phyloP scores from a whole-genome alignment of 2,329 filamentous ascomycete species.

The Boeremia exigua region DNA sequence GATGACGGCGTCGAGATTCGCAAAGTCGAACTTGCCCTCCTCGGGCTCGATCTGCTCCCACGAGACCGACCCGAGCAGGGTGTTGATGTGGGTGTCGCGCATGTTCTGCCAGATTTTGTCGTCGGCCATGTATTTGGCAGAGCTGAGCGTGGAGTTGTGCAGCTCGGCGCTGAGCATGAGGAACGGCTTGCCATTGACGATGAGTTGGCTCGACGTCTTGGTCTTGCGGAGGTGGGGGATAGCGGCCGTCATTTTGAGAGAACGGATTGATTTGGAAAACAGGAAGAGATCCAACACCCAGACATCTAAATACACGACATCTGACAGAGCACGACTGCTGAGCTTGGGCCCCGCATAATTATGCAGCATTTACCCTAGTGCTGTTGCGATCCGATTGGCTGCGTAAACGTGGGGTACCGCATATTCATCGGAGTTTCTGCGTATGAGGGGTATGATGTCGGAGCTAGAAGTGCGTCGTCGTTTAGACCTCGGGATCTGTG shows the following conservation, averaged over 20 bases:
- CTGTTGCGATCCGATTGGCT: background rate
- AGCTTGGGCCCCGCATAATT: conserved; percentile 5
- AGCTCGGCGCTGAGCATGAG: conserved; percentile 55
- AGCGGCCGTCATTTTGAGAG: conserved; percentile 10
- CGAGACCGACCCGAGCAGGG: conserved; percentile 53
- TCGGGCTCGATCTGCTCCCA: conserved; percentile 57
- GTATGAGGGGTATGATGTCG: background rate
- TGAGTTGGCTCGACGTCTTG: conserved; percentile 45
- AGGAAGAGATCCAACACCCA: background rate
- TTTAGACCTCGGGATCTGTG: background rate
- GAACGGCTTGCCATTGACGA: conserved; percentile 54
- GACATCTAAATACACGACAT: background rate
- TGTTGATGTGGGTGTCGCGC: conserved; percentile 52
- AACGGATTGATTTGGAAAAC: background rate
- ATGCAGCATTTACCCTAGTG: conserved; percentile 4
- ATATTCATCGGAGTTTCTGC: background rate
- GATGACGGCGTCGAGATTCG: conserved; percentile 51
- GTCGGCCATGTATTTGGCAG: conserved; percentile 53
- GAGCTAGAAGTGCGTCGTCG: background rate
- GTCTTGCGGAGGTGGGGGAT: conserved; percentile 33
- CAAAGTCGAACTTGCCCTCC: conserved; percentile 54
- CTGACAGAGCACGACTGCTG: background rate
- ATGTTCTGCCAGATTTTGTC: conserved; percentile 52
- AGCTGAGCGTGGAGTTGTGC: conserved; percentile 57
- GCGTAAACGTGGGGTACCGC: conserved; percentile 2